A percentile compares a stretch with the other conserved stretches of the same genome.
These are phyloP conservation scores for Coffea humblotiana DNA, from an alignment of 305 asterid species.

Conservation along the genomic window DNA sequence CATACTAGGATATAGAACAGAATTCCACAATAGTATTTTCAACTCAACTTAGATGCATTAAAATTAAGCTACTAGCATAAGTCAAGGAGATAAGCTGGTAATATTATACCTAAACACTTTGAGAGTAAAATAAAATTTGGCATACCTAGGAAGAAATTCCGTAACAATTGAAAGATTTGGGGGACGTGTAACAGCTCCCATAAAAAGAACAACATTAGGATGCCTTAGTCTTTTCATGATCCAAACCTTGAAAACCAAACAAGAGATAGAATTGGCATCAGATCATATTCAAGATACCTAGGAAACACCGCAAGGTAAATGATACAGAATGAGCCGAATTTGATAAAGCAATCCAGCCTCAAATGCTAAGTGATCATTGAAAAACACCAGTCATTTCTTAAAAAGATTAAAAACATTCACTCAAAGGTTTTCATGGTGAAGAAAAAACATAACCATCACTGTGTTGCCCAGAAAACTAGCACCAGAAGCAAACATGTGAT, in stretches of 20 bases:
- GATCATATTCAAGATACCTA: slow-evolving; percentile 17
- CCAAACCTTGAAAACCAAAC: slow-evolving; percentile 59
- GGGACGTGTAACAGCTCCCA: slow-evolving; percentile 98
- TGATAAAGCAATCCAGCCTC: not conserved
- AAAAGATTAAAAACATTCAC: slow-evolving; percentile 1
- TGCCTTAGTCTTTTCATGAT: slow-evolving; percentile 92
- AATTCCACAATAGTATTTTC: not conserved
- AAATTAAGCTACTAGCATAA: not conserved
- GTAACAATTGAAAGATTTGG: slow-evolving; percentile 95
- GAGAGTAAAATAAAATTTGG: slow-evolving; percentile 10
- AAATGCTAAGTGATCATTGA: not conserved
- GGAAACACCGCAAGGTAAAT: not conserved
- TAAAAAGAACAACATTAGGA: slow-evolving; percentile 94
- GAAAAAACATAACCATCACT: not conserved
- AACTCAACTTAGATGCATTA: not conserved
- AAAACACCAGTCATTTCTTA: not conserved
- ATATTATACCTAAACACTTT: not conserved
- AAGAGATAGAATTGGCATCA: slow-evolving; percentile 30
- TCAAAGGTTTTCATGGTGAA: not conserved
- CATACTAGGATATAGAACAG: not conserved
- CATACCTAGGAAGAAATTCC: slow-evolving; percentile 96
- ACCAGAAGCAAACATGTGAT: not conserved
- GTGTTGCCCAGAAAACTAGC: not conserved
- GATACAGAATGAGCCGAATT: not conserved
- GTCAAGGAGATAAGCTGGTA: not conserved